A percentile compares a stretch with the other conserved stretches of the same genome.
These are phyloP conservation scores for Lentinula sp. DNA, from an alignment of 768 basidiomycete species.

Conservation along the genomic window DNA sequence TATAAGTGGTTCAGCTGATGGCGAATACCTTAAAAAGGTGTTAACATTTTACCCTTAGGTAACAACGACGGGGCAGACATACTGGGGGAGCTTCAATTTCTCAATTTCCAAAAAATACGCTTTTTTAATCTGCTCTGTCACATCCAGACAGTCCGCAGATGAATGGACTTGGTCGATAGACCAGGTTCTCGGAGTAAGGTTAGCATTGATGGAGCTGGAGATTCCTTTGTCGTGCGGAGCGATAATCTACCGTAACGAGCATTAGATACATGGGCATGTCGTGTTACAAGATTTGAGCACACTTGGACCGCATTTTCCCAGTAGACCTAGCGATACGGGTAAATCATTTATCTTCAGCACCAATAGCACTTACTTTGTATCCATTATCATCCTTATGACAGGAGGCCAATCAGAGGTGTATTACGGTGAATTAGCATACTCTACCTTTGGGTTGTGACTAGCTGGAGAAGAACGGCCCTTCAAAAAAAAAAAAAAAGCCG, in stretches of 20 bases:
- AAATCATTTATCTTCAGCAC: background rate
- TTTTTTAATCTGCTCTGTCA: slow-evolving; percentile 51
- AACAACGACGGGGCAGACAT: slow-evolving; percentile 9
- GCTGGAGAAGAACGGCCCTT: slow-evolving; percentile 32
- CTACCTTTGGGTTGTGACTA: slow-evolving; percentile 84
- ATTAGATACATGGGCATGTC: background rate
- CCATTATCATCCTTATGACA: slow-evolving; percentile 73
- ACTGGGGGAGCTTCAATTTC: slow-evolving; percentile 7
- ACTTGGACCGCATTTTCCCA: slow-evolving; percentile 90
- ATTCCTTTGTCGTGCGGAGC: slow-evolving; percentile 80
- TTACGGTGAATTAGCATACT: background rate
- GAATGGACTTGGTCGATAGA: slow-evolving; percentile 23
- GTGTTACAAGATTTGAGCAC: slow-evolving; percentile 1
- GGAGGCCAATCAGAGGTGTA: background rate
- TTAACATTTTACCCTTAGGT: slow-evolving; percentile 12
- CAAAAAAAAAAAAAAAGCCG: slow-evolving; percentile 2
- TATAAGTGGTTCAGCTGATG: slow-evolving; percentile 25
- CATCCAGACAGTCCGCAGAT: slow-evolving; percentile 45
- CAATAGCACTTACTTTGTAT: slow-evolving; percentile 53
- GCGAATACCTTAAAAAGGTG: background rate
- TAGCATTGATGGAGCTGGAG: slow-evolving; percentile 51
- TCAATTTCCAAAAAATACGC: slow-evolving; percentile 41
- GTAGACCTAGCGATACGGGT: slow-evolving; percentile 51
- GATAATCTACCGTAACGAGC: slow-evolving; percentile 54
- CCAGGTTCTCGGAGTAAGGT: slow-evolving; percentile 52